Base-by-base conservation (phyloP, 208 protist species). In the Crithidia bombi region DNA sequence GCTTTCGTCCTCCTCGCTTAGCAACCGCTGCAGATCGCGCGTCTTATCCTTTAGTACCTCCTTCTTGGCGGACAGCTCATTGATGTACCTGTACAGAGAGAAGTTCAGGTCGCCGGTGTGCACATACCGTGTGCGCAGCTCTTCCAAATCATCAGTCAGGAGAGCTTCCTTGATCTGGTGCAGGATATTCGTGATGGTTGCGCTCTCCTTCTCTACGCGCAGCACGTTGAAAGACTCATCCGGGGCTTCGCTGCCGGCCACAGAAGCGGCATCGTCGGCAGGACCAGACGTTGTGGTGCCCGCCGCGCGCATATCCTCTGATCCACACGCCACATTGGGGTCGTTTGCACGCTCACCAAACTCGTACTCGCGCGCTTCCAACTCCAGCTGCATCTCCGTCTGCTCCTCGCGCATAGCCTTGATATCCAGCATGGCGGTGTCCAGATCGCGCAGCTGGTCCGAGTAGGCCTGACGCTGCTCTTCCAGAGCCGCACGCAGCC, bases 11-110 rank as follows among this genome's bases (percentile, higher is more conserved):
- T 97, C 94, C 61, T 95, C 96, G 36, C 79, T 76, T 17, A 97
- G 84, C 26, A 96, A 83, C 49, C 68, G 58, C 66, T 89, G 78
- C 7, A 98, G 74, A 50, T 94, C 87, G 4, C 76, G 70, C 25
- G 98, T 95, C 55, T 98, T 90, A 43, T 96, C 92, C 61, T 89
- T 79, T 30, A 98, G 78, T 23, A 82, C 85, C 82, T 98, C 96
- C 52, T 90, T 86, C 55, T 90, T 93, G 26, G 82, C 87, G 32
- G 95, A 98, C 28, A 98, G 87, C 75, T 98, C 96, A 82, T 98
- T 98, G 56, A 98, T 89, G 71, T 91, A 95, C 82, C 98, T 99
- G 90, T 98, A 99, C 26, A 98, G 76, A 21, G 96, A 98, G 66
- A 98, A 98, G 89, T 98, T 99, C 30, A 81, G 79, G 49, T 99